Percentiles rank a stretch among this genome's conserved stretches.
Conservation (phyloP, 1,139 yeast genomes). For the Pichia sp. region DNA sequence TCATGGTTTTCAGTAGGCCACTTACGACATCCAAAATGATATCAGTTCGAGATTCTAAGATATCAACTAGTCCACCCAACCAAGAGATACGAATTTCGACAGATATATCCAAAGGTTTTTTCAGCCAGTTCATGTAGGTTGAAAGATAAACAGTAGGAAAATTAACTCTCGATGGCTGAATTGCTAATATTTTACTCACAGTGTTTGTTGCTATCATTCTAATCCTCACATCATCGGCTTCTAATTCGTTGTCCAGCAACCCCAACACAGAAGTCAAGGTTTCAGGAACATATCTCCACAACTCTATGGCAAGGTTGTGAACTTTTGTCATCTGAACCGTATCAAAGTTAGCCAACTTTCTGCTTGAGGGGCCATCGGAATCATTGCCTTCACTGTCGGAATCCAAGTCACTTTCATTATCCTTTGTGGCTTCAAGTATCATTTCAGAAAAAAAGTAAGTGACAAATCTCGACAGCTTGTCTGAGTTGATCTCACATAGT, state of each 20-base stretch:
- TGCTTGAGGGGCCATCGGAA: slow-evolving; percentile 7
- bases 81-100: slow-evolving; percentile 63
- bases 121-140: slow-evolving; percentile 69
- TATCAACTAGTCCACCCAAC: slow-evolving; percentile 53
- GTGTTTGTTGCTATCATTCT: slow-evolving; percentile 70
- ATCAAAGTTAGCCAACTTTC: slow-evolving; percentile 3
- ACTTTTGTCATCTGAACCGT: slow-evolving; percentile 45
- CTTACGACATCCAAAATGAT: slow-evolving; percentile 46
- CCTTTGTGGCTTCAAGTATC: slow-evolving; percentile 45
- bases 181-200: slow-evolving; percentile 61
- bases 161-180: slow-evolving; percentile 46
- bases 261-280: slow-evolving; percentile 72
- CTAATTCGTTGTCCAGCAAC: slow-evolving; percentile 72
- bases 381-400: slow-evolving; percentile 26
- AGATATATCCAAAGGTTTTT: slow-evolving; percentile 67
- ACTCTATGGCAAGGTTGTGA: slow-evolving; percentile 58
- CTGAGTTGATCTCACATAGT: slow-evolving; percentile 67
- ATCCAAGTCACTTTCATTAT: slow-evolving; percentile 31
- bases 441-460: slow-evolving; percentile 80
- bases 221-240: slow-evolving; percentile 61
- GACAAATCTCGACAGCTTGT: slow-evolving; percentile 70
- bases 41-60: slow-evolving; percentile 47
- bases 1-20: slow-evolving; percentile 62
- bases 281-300: slow-evolving; percentile 80
- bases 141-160: slow-evolving; percentile 57